Conservation (phyloP, 345 rosid species). For the Aquilaria yunnanensis region DNA sequence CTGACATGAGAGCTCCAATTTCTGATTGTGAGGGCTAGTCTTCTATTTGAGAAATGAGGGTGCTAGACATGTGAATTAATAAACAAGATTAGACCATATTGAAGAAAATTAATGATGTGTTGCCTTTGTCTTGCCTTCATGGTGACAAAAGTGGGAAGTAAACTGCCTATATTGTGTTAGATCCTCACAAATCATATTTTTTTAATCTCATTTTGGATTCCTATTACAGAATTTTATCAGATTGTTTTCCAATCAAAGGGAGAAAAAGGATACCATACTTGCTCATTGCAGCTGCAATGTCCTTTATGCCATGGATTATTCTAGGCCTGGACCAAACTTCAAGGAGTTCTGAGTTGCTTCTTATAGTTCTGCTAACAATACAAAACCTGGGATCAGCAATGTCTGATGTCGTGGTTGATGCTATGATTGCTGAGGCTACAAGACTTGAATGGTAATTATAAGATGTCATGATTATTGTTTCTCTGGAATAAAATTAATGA, state of each 20-base stretch:
- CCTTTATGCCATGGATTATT: constrained; percentile 87
- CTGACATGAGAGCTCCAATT: no score
- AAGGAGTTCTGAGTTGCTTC: constrained; percentile 58
- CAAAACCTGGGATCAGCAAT: constrained; percentile 94
- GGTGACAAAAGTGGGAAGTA: not conserved
- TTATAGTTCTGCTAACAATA: constrained; percentile 59
- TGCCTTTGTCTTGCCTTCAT: no score
- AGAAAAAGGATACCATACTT: constrained; percentile 86
- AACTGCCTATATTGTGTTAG: constrained; percentile 4
- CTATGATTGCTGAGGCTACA: constrained; percentile 97
- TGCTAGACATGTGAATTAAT: no score
- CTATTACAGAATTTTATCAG: constrained; percentile 70
- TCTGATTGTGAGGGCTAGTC: no score
- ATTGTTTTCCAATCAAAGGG: constrained; percentile 84
- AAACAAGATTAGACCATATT: no score
- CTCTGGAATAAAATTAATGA: not conserved
- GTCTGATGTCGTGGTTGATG: constrained; percentile 97
- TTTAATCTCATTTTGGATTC: constrained; percentile 7
- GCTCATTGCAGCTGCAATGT: constrained; percentile 62
- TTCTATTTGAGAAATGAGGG: no score
- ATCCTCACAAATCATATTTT: not conserved
- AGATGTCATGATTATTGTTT: constrained; percentile 3
- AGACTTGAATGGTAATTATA: constrained; percentile 56
- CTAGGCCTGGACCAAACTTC: constrained; percentile 48
- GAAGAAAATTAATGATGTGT: no score